Evolutionary conservation across 768 basidiomycete genomes (phyloP), one percentile per base, ranked within the genome.

Genomic region (Amanita subjunquillea): DNA sequence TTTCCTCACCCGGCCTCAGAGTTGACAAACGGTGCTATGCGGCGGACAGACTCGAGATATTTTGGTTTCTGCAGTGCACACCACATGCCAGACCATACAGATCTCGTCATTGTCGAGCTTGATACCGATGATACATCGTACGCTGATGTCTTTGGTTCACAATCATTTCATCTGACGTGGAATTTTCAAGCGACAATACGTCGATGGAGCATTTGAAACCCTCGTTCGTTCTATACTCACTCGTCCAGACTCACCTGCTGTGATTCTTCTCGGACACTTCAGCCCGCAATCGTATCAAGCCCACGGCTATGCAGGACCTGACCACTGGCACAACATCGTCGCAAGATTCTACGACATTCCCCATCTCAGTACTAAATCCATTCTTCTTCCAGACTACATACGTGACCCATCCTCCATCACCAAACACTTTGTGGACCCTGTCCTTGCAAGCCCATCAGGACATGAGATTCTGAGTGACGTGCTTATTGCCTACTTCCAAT

Each of bases 1-100:
- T 99, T 99, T 70, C 96, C 95, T 0, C 91, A 99, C 66, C 95
- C 95, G 0, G 94, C 93, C 2, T 92, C 94, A 9, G 94, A 98
- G 65, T 79, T 99, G 59, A 99, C 95, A 25, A 99, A 99, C 66
- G 95, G 95, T 34, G 95, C 95, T 3, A 87, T 94, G 78, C 78
- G 91, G 13, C 83, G 84, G 47, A 93, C 94, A 20, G 86, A 87
- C 67, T 92, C 93, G 1, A 86, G 83, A 9, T 99, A 99, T 70
- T 99, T 94, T 72, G 88, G 86, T 7, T 98, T 84, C 71, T 99
- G 95, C 74, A 88, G 82, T 59, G 77, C 79, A 1, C 94, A 96
- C 59, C 95, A 99, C 63, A 75, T 98, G 9, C 95, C 95, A 4
- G 96, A 99, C 63, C 72, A 81, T 46, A 91, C 91, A 10, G 96